Evolutionary conservation across 1,284 basidiomycete species (phyloP), one percentile per base, ranked within the genome.

Genomic region (Sutorius eximius): DNA sequence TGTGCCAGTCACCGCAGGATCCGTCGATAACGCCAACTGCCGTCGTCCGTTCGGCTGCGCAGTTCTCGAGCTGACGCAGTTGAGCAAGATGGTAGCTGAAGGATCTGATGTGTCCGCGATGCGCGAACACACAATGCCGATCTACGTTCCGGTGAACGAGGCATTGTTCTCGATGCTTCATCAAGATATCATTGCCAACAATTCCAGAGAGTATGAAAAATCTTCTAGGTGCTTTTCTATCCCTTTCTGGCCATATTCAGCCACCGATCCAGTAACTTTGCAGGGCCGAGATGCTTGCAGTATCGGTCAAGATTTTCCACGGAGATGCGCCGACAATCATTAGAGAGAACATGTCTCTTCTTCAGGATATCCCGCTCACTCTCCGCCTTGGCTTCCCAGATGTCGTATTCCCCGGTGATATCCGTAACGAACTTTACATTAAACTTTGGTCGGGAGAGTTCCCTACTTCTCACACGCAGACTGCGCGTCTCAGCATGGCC

Each of bases 361-460:
- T 98, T 20, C 86, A 89, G 55, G 91, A 91, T 60, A 83, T 85
- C 6, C 89, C 94, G 0, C 80, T 88, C 37, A 95, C 94, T 1
- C 77, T 90, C 18, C 88, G 94, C 7, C 85, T 99, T n/a, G 94
- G 95, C 29, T 99, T 99, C 68, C 92, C 95, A 0, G 96, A 98
- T 64, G 94, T 97, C 2, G 95, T 97, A 10, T 95, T 95, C 67
- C 95, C 95, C 1, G 93, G 91, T 9, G 90, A 94, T 60, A 75
- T 83, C n/a, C 85, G 95, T 20, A 98, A 98, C 66, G 95, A 98
- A 65, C 80, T 97, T 9, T 98, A 98, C 72, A 82, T 98, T 77
- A 97, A 95, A 68, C 80, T 97, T 1, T 95, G 93, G 92, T 88
- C 86, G 49, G 95, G 91, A 27, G 87, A 91, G 59, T 97, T 96